Evolutionary conservation across 495 filamentous ascomycete genomes (phyloP).

Genomic region (Penicillium daleae): DNA sequence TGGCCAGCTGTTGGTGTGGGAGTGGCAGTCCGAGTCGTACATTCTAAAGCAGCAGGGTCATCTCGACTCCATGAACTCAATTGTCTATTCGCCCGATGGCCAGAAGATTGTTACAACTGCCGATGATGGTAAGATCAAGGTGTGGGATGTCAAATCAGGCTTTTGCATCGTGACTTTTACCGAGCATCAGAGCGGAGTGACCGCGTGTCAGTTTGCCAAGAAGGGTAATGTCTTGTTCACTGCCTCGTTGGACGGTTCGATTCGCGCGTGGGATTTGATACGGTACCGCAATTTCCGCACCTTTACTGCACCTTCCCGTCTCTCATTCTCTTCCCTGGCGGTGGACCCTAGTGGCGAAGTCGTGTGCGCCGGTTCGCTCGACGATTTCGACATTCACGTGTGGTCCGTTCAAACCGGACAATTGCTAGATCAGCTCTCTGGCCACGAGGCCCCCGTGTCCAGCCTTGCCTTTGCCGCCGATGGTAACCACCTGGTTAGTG

Average conservation of each 20-base stretch:
- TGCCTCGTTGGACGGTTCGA: conserved; percentile 87
- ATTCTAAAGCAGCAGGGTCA: conserved; percentile 98
- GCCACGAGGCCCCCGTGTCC: conserved; percentile 92
- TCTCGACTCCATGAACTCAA: conserved; percentile 92
- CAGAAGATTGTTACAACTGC: conserved; percentile 89
- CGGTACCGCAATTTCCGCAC: conserved; percentile 96
- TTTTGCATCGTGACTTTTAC: conserved; percentile 99
- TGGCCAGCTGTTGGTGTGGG: conserved; percentile 95
- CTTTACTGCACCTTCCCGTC: conserved; percentile 86
- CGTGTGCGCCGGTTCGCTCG: conserved; percentile 90
- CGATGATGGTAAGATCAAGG: conserved; percentile 97
- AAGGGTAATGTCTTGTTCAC: conserved; percentile 95
- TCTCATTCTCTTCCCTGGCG: conserved; percentile 90
- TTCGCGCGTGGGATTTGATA: conserved; percentile 95
- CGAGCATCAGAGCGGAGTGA: conserved; percentile 92
- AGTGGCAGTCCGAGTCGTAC: conserved; percentile 99
- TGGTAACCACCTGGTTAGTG: conserved; percentile 79
- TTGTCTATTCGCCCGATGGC: conserved; percentile 92
- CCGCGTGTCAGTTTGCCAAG: conserved; percentile 93
- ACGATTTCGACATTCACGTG: conserved; percentile 95
- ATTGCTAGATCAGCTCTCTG: conserved; percentile 84
- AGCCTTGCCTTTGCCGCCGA: conserved; percentile 86
- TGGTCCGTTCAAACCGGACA: conserved; percentile 99
- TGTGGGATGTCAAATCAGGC: conserved; percentile 94
- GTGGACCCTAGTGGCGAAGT: conserved; percentile 98